A percentile compares a stretch with the other conserved stretches of the same genome.
Evolutionary conservation across 345 rosid species (phyloP).

Genomic region (Salix dunnii): DNA sequence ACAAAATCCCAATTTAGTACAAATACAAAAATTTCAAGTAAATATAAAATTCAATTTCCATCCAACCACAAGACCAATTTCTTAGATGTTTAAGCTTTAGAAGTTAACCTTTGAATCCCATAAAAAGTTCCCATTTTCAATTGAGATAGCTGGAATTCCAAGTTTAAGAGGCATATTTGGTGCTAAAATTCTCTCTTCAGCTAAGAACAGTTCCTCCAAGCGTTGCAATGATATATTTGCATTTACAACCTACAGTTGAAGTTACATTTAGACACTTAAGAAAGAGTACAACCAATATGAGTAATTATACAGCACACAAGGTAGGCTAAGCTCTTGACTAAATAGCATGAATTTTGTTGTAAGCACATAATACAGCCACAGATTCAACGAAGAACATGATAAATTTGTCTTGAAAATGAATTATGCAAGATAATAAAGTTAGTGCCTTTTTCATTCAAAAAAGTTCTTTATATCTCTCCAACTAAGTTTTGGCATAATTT

Average conservation of each 20-base stretch:
- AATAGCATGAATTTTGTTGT: neutral
- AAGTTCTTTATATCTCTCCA: neutral
- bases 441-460: neutral
- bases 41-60: neutral
- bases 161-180: slow-evolving; percentile 77
- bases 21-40: neutral
- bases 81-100: neutral
- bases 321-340: neutral
- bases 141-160: slow-evolving; percentile 73
- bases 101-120: slow-evolving; percentile 78
- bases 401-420: neutral
- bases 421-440: neutral
- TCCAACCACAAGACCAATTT: neutral
- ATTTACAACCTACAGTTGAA: slow-evolving; percentile 63
- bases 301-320: neutral
- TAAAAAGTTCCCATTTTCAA: slow-evolving; percentile 72
- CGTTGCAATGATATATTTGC: slow-evolving; percentile 92
- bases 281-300: neutral
- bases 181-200: slow-evolving; percentile 73
- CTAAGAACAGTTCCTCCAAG: slow-evolving; percentile 70
- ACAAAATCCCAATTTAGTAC: neutral
- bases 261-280: neutral
- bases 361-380: neutral
- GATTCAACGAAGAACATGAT: neutral
- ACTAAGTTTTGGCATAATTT: neutral